phyloP scores from a whole-genome alignment of 257 asterid genomes.

The Nicotiana sylvestris region DNA sequence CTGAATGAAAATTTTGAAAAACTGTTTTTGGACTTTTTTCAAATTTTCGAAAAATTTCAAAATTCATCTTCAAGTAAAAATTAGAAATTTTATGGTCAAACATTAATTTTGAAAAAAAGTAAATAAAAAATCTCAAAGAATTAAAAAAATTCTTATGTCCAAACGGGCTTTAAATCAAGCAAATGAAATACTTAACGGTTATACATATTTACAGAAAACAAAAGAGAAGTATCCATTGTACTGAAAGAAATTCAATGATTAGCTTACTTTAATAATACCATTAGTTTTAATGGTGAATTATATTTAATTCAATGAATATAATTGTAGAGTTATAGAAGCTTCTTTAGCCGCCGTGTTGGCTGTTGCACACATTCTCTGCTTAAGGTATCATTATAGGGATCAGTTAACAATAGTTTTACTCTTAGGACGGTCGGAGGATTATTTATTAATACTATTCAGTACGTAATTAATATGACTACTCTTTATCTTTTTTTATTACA shows the following conservation, averaged over 20 bases:
- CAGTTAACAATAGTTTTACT: slow-evolving; percentile 59
- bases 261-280: background rate
- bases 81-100: no score
- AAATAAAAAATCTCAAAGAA: no score
- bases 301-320: background rate
- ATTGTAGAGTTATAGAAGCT: background rate
- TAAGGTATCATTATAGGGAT: slow-evolving; percentile 74
- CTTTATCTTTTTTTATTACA: background rate
- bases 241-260: slow-evolving; percentile 19
- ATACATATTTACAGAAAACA: background rate
- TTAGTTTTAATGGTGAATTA: background rate
- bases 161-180: background rate
- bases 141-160: no score
- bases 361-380: slow-evolving; percentile 48
- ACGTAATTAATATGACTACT: slow-evolving; percentile 28
- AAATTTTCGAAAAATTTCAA: no score
- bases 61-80: no score
- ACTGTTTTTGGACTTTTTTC: no score
- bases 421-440: slow-evolving; percentile 8
- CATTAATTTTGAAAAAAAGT: no score
- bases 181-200: background rate
- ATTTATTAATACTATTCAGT: background rate
- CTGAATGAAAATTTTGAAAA: no score
- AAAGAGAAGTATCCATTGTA: background rate
- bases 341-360: background rate